A percentile compares a stretch with the other conserved stretches of the same genome.
Conservation (phyloP, 108 stramenopile genomes). For the Cyclotella baltica region DNA sequence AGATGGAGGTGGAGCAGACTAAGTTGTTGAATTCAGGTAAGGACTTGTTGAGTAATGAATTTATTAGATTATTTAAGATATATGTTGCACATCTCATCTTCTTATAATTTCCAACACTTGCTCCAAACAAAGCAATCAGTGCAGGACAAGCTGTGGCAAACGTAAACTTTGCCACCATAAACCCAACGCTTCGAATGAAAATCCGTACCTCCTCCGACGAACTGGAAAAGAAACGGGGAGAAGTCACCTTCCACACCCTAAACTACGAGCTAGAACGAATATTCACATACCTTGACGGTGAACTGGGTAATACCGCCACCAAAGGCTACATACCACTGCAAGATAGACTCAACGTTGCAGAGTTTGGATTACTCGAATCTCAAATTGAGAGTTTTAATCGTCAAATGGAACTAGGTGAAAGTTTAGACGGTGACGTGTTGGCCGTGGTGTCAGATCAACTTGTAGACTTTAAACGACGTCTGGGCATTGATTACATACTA, state of each 20-base stretch:
- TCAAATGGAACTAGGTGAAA: conserved; percentile 67
- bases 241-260: conserved; percentile 76
- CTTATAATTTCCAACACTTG: not conserved
- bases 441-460: conserved; percentile 82
- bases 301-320: conserved; percentile 74
- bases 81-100: not conserved
- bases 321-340: conserved; percentile 89
- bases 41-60: not conserved
- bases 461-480: conserved; percentile 89
- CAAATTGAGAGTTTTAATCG: conserved; percentile 84
- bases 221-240: conserved; percentile 67
- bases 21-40: conserved; percentile 72
- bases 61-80: not conserved
- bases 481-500: conserved; percentile 93
- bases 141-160: conserved; percentile 87
- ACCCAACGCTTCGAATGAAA: conserved; percentile 67
- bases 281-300: conserved; percentile 89
- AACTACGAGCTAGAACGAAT: conserved; percentile 93
- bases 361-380: conserved; percentile 94
- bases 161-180: conserved; percentile 78
- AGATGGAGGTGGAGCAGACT: conserved; percentile 68
- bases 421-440: conserved; percentile 80
- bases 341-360: conserved; percentile 95
- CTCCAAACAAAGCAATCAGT: conserved; percentile 51
- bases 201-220: conserved; percentile 75